Evolutionary conservation across 345 rosid genomes (phyloP).

Genomic region (Melaleuca alternifolia): DNA sequence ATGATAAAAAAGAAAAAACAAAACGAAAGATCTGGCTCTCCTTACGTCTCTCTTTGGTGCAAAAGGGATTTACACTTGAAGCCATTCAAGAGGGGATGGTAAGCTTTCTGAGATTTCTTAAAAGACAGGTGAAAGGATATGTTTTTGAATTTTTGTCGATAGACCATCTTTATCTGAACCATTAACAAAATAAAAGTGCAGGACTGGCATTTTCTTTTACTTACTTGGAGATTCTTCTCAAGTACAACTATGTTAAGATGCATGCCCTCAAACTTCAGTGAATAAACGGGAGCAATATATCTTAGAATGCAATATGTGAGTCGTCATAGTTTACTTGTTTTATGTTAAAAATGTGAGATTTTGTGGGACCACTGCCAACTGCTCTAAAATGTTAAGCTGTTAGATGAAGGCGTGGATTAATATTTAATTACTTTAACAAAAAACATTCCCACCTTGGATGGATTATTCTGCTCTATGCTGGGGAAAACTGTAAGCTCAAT

Average conservation of each 20-base stretch:
- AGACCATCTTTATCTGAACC: background rate
- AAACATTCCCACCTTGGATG: background rate
- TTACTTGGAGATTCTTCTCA: background rate
- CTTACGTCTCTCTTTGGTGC: slow-evolving; percentile 68
- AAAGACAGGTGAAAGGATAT: background rate
- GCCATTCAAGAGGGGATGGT: slow-evolving; percentile 90
- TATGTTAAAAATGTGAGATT: too few species aligned
- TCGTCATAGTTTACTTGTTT: background rate
- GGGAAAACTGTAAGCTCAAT: background rate
- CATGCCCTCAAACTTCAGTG: background rate
- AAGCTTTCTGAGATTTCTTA: slow-evolving; percentile 11
- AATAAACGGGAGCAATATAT: background rate
- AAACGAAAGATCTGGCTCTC: slow-evolving; percentile 87
- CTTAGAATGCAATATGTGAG: background rate
- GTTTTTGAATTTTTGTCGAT: background rate
- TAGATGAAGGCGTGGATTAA: too few species aligned
- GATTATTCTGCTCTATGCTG: background rate
- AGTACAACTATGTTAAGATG: background rate
- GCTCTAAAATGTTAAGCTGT: too few species aligned
- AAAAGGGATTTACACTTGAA: slow-evolving; percentile 64
- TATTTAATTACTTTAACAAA: too few species aligned
- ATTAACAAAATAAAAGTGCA: background rate
- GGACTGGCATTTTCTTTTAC: background rate
- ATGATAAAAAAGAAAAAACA: slow-evolving; percentile 66
- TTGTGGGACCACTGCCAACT: too few species aligned